phyloP scores from a whole-genome alignment of 2,329 filamentous ascomycete species.

The Aureobasidium namibiae region DNA sequence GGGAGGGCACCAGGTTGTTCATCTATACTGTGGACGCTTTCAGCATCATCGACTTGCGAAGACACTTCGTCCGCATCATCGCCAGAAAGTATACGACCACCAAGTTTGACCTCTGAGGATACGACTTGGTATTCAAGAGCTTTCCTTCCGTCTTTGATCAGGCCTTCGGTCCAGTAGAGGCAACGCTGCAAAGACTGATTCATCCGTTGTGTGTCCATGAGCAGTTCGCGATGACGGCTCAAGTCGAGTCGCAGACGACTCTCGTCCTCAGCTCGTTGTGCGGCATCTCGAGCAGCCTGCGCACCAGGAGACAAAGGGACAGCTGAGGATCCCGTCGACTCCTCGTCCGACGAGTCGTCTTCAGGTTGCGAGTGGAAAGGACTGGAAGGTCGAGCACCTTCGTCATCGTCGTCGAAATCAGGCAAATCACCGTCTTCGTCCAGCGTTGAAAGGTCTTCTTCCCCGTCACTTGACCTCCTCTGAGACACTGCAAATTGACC shows the following conservation, averaged over 20 bases:
- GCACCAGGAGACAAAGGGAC: slow-evolving; percentile 26
- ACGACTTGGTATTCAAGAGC: slow-evolving; percentile 76
- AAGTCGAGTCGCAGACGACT: slow-evolving; percentile 77
- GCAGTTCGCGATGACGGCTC: slow-evolving; percentile 76
- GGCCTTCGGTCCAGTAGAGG: slow-evolving; percentile 77
- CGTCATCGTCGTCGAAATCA: slow-evolving; percentile 26
- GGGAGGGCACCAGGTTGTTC: slow-evolving; percentile 16
- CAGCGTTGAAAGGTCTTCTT: background rate
- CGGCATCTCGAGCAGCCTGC: slow-evolving; percentile 35
- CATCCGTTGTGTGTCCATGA: slow-evolving; percentile 87
- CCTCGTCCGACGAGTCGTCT: slow-evolving; percentile 23
- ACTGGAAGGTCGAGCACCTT: slow-evolving; percentile 21
- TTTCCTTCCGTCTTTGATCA: slow-evolving; percentile 82
- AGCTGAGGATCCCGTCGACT: slow-evolving; percentile 24
- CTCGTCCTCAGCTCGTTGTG: slow-evolving; percentile 66
- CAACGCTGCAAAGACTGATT: slow-evolving; percentile 90
- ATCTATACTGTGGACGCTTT: slow-evolving; percentile 19
- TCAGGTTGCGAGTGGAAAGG: slow-evolving; percentile 14
- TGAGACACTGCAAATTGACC: slow-evolving; percentile 58
- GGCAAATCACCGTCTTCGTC: slow-evolving; percentile 29
- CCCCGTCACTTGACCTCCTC: background rate
- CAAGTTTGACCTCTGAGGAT: slow-evolving; percentile 70
- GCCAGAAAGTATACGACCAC: slow-evolving; percentile 65
- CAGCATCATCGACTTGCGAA: slow-evolving; percentile 19
- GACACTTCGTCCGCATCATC: slow-evolving; percentile 45